Evolutionary conservation across 805 yeast genomes (phyloP).

Genomic region (Kodamaea jinghongensis): DNA sequence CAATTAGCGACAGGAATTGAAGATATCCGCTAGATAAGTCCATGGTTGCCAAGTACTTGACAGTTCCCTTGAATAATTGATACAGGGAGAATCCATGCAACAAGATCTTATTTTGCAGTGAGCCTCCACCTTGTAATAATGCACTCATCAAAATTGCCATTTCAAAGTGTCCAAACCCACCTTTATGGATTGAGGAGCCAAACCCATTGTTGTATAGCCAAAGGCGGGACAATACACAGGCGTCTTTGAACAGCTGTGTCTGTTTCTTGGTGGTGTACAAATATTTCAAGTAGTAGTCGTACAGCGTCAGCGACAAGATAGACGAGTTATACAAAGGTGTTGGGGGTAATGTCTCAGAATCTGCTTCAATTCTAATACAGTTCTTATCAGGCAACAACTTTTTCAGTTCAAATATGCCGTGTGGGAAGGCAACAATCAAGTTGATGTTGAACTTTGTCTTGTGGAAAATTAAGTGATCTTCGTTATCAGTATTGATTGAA

Average conservation of each 20-base stretch:
- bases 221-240: conserved; percentile 78
- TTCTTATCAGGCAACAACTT: conserved; percentile 79
- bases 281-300: conserved; percentile 68
- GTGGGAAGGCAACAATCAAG: conserved; percentile 70
- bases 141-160: conserved; percentile 80
- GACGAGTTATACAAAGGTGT: conserved; percentile 89
- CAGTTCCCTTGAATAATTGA: conserved; percentile 87
- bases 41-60: conserved; percentile 77
- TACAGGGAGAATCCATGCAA: conserved; percentile 88
- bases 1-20: conserved; percentile 58
- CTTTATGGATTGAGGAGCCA: conserved; percentile 55
- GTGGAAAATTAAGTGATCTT: conserved; percentile 52
- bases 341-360: conserved; percentile 48
- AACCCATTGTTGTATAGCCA: conserved; percentile 92
- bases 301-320: conserved; percentile 63
- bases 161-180: conserved; percentile 93
- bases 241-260: conserved; percentile 81
- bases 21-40: conserved; percentile 67
- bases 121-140: conserved; percentile 79
- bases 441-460: conserved; percentile 72
- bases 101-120: conserved; percentile 69
- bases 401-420: conserved; percentile 65
- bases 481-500: conserved; percentile 48
- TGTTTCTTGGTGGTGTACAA: conserved; percentile 72
- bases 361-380: conserved; percentile 69